phyloP scores from a whole-genome alignment of 129 eudicot species.

The Escallonia herrerae region DNA sequence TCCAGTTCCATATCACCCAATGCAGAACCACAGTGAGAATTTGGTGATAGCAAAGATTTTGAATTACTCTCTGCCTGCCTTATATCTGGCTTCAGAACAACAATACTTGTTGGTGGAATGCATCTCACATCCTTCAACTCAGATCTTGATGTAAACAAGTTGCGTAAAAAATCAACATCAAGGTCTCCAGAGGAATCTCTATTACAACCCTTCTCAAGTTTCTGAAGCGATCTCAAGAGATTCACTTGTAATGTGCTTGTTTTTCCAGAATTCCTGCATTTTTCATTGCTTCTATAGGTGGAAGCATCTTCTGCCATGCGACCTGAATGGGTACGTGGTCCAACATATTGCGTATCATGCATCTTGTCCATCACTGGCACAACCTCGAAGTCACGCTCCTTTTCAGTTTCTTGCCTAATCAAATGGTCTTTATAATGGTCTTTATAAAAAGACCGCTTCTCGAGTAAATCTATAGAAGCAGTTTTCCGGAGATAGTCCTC shows the following conservation, averaged over 20 bases:
- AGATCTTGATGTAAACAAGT: conserved; percentile 6
- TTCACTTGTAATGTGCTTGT: neutral
- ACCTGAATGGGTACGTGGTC: neutral
- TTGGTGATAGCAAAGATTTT: conserved; percentile 12
- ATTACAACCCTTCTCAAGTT: conserved; percentile 12
- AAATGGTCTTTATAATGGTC: too few species aligned
- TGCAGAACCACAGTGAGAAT: conserved; percentile 2
- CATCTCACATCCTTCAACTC: conserved; percentile 3
- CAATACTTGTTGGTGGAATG: conserved; percentile 4
- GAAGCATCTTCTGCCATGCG: neutral
- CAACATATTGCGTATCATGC: too few species aligned
- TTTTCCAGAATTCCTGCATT: conserved; percentile 4
- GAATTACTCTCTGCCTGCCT: conserved; percentile 10
- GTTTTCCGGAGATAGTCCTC: conserved; percentile 47
- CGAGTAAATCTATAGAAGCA: conserved; percentile 36
- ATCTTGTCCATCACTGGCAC: neutral
- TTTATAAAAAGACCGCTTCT: conserved; percentile 21
- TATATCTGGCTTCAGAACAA: conserved; percentile 27
- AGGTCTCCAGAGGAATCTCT: conserved; percentile 6
- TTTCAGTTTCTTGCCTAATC: conserved; percentile 3
- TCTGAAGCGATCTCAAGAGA: conserved; percentile 30
- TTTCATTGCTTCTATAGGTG: neutral
- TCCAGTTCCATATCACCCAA: conserved; percentile 1
- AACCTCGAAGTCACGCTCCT: neutral
- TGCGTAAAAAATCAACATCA: conserved; percentile 9